phyloP scores from a whole-genome alignment of 2,329 filamentous ascomycete genomes.

The Achaetomium macrosporum region DNA sequence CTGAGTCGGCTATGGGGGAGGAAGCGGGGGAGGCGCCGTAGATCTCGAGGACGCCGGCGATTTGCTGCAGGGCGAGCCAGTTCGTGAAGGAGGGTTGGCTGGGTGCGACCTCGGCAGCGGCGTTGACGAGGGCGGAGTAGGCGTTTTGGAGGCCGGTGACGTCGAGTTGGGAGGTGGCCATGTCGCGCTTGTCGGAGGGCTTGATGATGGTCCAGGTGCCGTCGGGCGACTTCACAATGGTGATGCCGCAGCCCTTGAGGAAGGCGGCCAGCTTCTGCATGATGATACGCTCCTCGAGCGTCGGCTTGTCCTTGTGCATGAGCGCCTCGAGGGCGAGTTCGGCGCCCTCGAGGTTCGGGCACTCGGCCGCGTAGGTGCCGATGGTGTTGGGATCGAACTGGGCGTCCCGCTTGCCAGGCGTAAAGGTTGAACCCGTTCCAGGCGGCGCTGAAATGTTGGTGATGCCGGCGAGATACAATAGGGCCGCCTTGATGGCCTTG shows the following conservation, averaged over 20 bases:
- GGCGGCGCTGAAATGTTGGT: slow-evolving; percentile 18
- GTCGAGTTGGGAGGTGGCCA: slow-evolving; percentile 18
- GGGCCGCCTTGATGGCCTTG: slow-evolving; percentile 17
- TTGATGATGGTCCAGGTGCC: slow-evolving; percentile 32
- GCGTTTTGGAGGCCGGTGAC: slow-evolving; percentile 21
- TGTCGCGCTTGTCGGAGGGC: slow-evolving; percentile 23
- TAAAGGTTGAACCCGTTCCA: slow-evolving; percentile 19
- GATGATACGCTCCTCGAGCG: slow-evolving; percentile 17
- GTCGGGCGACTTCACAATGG: slow-evolving; percentile 30
- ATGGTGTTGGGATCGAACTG: slow-evolving; percentile 12
- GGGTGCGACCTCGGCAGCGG: slow-evolving; percentile 5
- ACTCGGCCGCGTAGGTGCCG: slow-evolving; percentile 44
- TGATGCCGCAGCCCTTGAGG: slow-evolving; percentile 32
- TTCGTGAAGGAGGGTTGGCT: slow-evolving; percentile 18
- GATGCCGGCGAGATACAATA: slow-evolving; percentile 19
- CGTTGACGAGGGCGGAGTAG: slow-evolving; percentile 15
- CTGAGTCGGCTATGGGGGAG: neutral
- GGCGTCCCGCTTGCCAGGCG: slow-evolving; percentile 22
- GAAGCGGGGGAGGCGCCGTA: slow-evolving; percentile 9
- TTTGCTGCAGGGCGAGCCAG: slow-evolving; percentile 22
- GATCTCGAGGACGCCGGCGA: slow-evolving; percentile 19
- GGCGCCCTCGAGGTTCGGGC: slow-evolving; percentile 73
- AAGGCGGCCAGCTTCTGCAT: slow-evolving; percentile 19
- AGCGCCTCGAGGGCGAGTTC: slow-evolving; percentile 21
- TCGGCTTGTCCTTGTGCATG: slow-evolving; percentile 18